Evolutionary conservation across 163 green algal genomes (phyloP).

Genomic region (Trebouxiophyceae sp.): DNA sequence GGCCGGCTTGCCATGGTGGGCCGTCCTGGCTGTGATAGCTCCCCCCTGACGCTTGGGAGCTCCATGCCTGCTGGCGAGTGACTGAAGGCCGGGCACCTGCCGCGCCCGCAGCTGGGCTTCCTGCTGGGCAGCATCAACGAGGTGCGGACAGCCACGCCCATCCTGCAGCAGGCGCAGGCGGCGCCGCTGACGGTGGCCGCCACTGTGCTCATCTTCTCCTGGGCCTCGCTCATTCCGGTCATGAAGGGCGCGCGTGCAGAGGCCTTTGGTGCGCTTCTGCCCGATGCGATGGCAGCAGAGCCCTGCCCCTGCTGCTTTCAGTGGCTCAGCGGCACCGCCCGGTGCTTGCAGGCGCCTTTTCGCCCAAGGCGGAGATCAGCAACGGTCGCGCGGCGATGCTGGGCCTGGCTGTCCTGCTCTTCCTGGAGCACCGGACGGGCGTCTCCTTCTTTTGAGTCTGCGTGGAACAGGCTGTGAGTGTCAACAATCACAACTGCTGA

Average conservation of each 20-base stretch:
- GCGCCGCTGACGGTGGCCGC: constrained; percentile 8
- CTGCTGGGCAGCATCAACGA: constrained; percentile 28
- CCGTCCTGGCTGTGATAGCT: too few relatives aligned
- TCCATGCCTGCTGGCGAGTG: too few relatives aligned
- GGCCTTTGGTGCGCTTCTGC: constrained; percentile 37
- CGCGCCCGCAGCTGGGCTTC: constrained; percentile 39
- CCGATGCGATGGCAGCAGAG: not conserved
- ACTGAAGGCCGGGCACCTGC: too few relatives aligned
- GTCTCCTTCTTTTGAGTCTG: constrained; percentile 62
- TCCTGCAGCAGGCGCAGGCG: constrained; percentile 28
- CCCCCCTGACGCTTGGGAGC: too few relatives aligned
- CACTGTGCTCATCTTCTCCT: constrained; percentile 24
- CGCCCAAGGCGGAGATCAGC: constrained; percentile 45
- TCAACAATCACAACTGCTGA: too few relatives aligned
- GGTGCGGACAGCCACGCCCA: constrained; percentile 18
- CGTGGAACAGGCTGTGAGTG: too few relatives aligned
- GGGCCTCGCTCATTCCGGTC: constrained; percentile 56
- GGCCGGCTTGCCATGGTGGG: constrained; percentile 46
- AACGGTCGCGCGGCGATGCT: constrained; percentile 66
- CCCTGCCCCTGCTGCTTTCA: not conserved
- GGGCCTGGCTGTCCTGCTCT: constrained; percentile 42
- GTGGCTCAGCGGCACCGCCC: not conserved
- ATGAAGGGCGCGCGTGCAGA: constrained; percentile 48
- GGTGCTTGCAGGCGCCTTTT: constrained; percentile 42
- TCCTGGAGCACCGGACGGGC: constrained; percentile 46